phyloP scores from a whole-genome alignment of 2,329 filamentous ascomycete genomes.

The Trichoderma breve region DNA sequence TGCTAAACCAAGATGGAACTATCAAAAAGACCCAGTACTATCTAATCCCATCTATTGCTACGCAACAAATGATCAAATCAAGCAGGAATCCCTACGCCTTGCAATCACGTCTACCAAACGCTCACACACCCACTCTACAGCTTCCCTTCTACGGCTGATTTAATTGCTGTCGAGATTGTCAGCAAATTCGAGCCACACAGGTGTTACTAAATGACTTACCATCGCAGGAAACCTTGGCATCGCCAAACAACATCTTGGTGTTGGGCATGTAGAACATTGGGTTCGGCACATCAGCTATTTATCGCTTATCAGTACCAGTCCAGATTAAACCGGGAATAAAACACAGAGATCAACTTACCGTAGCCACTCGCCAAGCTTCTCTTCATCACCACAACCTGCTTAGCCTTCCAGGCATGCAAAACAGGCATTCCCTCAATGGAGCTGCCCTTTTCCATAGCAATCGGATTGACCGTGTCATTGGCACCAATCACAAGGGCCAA shows the following conservation, averaged over 20 bases:
- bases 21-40: neutral
- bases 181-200: conserved; percentile 8
- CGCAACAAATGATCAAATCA: conserved; percentile 20
- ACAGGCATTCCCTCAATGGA: conserved; percentile 92
- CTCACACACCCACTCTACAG: conserved; percentile 20
- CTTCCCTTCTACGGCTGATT: conserved; percentile 40
- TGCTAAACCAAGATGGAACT: neutral
- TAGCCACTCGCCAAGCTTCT: conserved; percentile 85
- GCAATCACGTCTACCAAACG: neutral
- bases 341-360: conserved; percentile 49
- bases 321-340: neutral
- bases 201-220: conserved; percentile 46
- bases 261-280: conserved; percentile 92
- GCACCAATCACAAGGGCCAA: conserved; percentile 86
- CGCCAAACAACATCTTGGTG: conserved; percentile 88
- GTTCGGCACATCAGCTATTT: conserved; percentile 78
- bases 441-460: conserved; percentile 77
- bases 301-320: conserved; percentile 22
- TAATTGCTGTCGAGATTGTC: conserved; percentile 37
- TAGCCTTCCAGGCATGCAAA: conserved; percentile 89
- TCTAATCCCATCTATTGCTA: conserved; percentile 21
- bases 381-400: conserved; percentile 93
- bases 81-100: conserved; percentile 12
- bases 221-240: conserved; percentile 81
- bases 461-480: conserved; percentile 90